phyloP scores from a whole-genome alignment of 768 basidiomycete species.

The Hortiboletus campestris region DNA sequence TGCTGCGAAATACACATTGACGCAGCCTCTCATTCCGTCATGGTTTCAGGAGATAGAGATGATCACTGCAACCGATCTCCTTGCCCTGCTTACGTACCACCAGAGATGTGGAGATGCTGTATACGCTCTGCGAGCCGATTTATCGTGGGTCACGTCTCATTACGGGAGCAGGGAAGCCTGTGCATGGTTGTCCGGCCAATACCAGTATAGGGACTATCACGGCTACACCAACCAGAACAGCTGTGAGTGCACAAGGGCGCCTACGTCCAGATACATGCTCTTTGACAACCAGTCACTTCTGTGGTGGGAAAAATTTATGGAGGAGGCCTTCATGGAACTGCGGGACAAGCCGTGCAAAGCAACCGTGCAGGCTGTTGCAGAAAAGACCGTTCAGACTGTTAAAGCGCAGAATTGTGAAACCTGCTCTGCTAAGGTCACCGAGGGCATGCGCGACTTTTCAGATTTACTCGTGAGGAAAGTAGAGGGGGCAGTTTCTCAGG shows the following conservation, averaged over 20 bases:
- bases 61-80: constrained; percentile 28
- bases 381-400: not conserved
- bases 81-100: constrained; percentile 26
- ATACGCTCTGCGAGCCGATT: not conserved
- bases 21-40: constrained; percentile 7
- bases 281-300: not conserved
- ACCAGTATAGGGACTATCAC: not conserved
- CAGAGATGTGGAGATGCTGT: constrained; percentile 13
- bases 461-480: constrained; percentile 7
- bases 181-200: constrained; percentile 1
- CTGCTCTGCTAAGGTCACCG: constrained; percentile 2
- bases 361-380: not conserved
- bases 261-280: not conserved
- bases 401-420: not conserved
- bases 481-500: constrained; percentile 12
- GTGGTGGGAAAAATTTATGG: constrained; percentile 24
- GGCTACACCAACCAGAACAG: not conserved
- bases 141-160: constrained; percentile 15
- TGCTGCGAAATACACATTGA: too few relatives aligned
- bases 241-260: not conserved
- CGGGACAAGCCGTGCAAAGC: constrained; percentile 22
- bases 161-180: constrained; percentile 8
- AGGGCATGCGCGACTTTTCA: constrained; percentile 16
- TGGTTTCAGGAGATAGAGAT: constrained; percentile 28
- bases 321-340: constrained; percentile 3